Base-by-base conservation (phyloP, 345 rosid species). In the Hibiscus tridactylites region DNA sequence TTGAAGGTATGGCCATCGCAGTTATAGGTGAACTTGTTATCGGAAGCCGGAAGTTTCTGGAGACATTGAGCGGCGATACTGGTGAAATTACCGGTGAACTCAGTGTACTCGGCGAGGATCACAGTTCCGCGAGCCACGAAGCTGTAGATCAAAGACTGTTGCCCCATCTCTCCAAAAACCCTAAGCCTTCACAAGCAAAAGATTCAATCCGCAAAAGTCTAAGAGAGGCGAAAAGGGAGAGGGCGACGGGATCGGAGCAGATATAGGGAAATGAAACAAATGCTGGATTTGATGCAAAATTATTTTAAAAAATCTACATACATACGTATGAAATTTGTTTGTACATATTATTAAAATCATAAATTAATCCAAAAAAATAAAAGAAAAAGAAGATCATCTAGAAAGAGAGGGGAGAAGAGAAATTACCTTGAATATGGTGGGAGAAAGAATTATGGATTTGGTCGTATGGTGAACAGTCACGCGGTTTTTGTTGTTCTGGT, bases 1-100 rank as follows among this genome's bases (percentile, higher is more conserved):
- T 89, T 89, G 84, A 89, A 89, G 68, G 94, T 89, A 68, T 89
- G 91, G 6, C 94, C 94, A 58, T 89, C 94, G 78, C 94, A 89
- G 80, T 83, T 89, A 80, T 89, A 89, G 72, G 94, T 87, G 72
- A 87, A 88, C 83, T 81, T 85, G 83, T 89, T 89, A 81, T 83
- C 84, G 42, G 88, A 80, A 59, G 91, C 82, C 0, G 94, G 94
- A 42, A 89, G 91, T 76, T 89, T 89, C 78, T 87, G 86, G 75
- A 89, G 94, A 62, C 94, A 87, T 76, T 89, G 94, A 5, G 86
- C 79, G 47, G 94, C 94, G 77, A 89, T 76, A 75, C 85, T 74
- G 19, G 94, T 89, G 86, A 89, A 89, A 81, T 89, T 89, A 5
- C 94, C 94, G 35, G 87, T 87, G 84, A 87, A 89, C 74, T 89